Conservation (phyloP, 2,329 filamentous ascomycete genomes). For the Pyricularia sp. region DNA sequence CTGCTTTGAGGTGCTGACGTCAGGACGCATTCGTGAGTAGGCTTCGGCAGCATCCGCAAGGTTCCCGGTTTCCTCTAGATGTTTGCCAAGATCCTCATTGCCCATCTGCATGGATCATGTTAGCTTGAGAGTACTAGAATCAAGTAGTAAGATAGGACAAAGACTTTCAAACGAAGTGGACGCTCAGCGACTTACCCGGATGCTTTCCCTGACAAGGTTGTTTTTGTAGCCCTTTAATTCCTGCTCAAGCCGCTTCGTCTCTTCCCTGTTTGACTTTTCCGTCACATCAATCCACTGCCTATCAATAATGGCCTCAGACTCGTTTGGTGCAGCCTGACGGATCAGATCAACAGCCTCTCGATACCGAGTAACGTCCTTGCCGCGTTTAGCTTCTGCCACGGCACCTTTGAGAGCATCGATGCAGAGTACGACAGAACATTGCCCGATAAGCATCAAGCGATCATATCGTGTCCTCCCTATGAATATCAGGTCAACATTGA, state of each 20-base stretch:
- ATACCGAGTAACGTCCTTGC: slow-evolving; percentile 66
- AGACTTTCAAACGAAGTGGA: neutral
- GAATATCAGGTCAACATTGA: neutral
- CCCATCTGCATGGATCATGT: slow-evolving; percentile 63
- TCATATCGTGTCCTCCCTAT: slow-evolving; percentile 72
- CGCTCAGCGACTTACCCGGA: slow-evolving; percentile 52
- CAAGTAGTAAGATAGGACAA: neutral
- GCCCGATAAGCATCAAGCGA: slow-evolving; percentile 74
- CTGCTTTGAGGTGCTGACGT: slow-evolving; percentile 75
- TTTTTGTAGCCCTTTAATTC: slow-evolving; percentile 93
- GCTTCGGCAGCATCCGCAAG: slow-evolving; percentile 64
- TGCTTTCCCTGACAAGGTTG: slow-evolving; percentile 95
- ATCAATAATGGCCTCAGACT: slow-evolving; percentile 60
- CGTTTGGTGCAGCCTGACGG: slow-evolving; percentile 50
- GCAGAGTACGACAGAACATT: slow-evolving; percentile 64
- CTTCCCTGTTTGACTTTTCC: slow-evolving; percentile 55
- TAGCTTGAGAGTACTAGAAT: neutral
- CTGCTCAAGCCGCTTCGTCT: slow-evolving; percentile 67
- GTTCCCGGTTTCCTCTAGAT: slow-evolving; percentile 72
- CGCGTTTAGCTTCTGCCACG: slow-evolving; percentile 64
- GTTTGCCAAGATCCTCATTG: slow-evolving; percentile 81
- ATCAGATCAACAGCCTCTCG: slow-evolving; percentile 58
- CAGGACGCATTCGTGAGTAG: slow-evolving; percentile 81
- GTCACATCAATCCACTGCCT: slow-evolving; percentile 64
- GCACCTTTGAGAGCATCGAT: slow-evolving; percentile 75